phyloP scores from a whole-genome alignment of 306 rosid species.

The Trifolium pratense region DNA sequence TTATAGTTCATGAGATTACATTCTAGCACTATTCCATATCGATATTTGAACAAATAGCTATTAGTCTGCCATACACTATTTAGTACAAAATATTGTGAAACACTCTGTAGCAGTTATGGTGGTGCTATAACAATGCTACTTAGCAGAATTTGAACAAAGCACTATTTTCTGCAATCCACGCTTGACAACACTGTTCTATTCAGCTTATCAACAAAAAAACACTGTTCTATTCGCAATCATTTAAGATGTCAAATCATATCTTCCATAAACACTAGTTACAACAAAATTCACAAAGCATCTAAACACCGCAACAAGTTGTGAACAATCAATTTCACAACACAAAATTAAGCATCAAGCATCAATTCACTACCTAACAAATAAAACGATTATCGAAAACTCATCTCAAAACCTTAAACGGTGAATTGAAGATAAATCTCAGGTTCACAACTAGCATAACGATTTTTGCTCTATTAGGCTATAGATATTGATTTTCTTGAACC shows the following conservation, averaged over 20 bases:
- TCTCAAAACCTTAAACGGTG: background rate
- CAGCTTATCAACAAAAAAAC: too few species aligned
- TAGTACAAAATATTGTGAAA: too few species aligned
- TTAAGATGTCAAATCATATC: background rate
- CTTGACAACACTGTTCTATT: too few species aligned
- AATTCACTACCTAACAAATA: background rate
- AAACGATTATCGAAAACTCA: background rate
- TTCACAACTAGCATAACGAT: background rate
- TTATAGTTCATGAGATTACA: slow-evolving; percentile 2
- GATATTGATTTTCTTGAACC: slow-evolving; percentile 7
- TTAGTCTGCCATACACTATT: too few species aligned
- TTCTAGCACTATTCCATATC: background rate
- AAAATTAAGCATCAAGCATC: background rate
- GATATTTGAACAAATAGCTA: too few species aligned
- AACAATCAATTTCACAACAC: slow-evolving; percentile 14
- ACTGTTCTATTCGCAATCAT: background rate
- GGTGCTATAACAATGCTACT: too few species aligned
- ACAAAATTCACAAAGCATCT: slow-evolving; percentile 2
- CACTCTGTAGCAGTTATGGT: too few species aligned
- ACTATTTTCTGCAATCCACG: too few species aligned
- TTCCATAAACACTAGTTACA: background rate
- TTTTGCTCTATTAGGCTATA: slow-evolving; percentile 2
- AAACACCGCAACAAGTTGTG: slow-evolving; percentile 7
- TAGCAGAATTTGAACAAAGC: too few species aligned
- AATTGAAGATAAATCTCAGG: slow-evolving; percentile 28